These are phyloP conservation scores for Musa beccarii DNA, from an alignment of 176 grass and related monocot genomes.

Conservation along the genomic window DNA sequence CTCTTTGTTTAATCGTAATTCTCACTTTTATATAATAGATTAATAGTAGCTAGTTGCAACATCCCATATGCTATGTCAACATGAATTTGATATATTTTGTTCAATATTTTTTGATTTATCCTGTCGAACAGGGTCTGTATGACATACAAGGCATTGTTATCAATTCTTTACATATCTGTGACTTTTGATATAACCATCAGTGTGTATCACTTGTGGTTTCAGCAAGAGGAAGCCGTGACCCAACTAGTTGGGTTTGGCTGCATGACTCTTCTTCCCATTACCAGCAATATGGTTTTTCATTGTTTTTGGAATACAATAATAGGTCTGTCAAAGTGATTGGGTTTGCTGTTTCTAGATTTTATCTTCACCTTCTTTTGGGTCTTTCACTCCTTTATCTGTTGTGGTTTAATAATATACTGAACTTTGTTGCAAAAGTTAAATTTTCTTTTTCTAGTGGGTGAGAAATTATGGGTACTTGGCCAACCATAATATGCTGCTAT, in stretches of 20 bases:
- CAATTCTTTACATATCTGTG: not conserved
- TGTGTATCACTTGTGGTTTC: too few species aligned
- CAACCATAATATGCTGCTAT: slow-evolving; percentile 28
- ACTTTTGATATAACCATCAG: not conserved
- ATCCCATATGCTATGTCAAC: not conserved
- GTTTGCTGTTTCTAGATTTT: too few species aligned
- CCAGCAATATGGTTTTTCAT: not conserved
- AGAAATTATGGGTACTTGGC: slow-evolving; percentile 7
- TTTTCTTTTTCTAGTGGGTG: not conserved
- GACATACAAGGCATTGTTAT: not conserved
- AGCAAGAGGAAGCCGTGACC: not conserved
- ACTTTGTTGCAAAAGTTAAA: not conserved
- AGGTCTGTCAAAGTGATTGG: too few species aligned
- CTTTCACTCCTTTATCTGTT: too few species aligned
- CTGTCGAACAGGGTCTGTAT: not conserved
- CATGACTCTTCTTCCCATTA: not conserved
- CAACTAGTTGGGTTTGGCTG: not conserved
- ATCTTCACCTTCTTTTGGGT: too few species aligned
- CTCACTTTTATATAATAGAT: not conserved
- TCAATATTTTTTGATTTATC: not conserved
- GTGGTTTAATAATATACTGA: not conserved
- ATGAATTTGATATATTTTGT: not conserved
- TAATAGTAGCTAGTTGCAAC: not conserved
- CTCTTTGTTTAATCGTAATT: not conserved
- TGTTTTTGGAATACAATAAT: not conserved